These are phyloP conservation scores for Neopestalotiopsis rosae DNA, from an alignment of 2,329 filamentous ascomycete genomes.

Conservation along the genomic window DNA sequence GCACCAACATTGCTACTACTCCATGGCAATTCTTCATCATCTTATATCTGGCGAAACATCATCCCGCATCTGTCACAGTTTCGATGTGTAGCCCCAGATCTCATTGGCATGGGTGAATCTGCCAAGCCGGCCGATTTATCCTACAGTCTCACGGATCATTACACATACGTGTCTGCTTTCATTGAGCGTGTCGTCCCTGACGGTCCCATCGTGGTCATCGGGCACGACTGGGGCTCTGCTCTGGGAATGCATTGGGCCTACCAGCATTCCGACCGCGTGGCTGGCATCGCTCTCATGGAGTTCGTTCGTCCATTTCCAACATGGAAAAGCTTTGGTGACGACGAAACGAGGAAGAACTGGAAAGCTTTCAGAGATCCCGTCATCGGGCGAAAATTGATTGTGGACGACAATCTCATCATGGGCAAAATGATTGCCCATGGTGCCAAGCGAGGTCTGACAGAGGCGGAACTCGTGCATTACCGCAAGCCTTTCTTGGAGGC, in stretches of 20 bases:
- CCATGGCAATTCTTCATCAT: slow-evolving; percentile 1
- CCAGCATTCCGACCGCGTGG: background rate
- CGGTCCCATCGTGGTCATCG: background rate
- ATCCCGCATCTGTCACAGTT: background rate
- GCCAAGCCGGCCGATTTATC: background rate
- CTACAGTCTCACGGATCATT: background rate
- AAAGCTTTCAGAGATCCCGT: background rate
- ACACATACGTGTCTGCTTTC: background rate
- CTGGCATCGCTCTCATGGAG: background rate
- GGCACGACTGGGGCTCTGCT: slow-evolving; percentile 7
- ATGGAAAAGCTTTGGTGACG: background rate
- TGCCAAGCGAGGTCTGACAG: background rate
- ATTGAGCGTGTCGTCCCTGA: background rate
- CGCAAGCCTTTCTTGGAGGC: background rate
- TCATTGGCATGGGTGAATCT: background rate
- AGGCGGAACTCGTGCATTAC: background rate
- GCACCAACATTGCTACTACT: background rate
- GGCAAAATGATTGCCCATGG: background rate
- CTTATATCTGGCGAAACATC: background rate
- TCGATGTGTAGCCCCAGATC: slow-evolving; percentile 1
- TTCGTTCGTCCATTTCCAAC: background rate
- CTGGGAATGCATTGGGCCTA: background rate
- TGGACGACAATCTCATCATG: background rate
- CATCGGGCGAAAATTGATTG: background rate
- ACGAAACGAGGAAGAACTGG: background rate